Evolutionary conservation across 768 basidiomycete genomes (phyloP).

Genomic region (Tylopilus plumbeoviolaceoides): DNA sequence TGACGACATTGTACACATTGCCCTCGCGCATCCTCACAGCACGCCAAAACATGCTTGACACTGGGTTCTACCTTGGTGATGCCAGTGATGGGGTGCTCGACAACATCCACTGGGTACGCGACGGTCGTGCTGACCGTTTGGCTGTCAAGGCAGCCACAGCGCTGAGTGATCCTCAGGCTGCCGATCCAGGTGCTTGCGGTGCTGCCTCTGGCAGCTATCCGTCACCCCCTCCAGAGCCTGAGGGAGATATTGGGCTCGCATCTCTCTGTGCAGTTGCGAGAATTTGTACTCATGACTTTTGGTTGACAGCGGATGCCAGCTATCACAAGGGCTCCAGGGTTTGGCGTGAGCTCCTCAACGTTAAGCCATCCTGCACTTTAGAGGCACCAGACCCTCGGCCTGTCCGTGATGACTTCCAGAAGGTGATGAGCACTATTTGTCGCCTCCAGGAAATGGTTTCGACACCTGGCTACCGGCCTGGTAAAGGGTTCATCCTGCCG

Average conservation of each 20-base stretch:
- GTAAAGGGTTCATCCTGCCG: background rate
- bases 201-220: too few species aligned
- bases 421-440: background rate
- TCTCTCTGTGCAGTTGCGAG: background rate
- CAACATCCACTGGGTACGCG: background rate
- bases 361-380: background rate
- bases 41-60: background rate
- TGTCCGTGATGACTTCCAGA: background rate
- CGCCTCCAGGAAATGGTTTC: background rate
- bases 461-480: background rate
- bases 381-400: background rate
- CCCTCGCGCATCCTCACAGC: background rate
- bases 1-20: too few species aligned
- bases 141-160: too few species aligned
- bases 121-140: background rate
- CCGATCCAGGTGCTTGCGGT: too few species aligned
- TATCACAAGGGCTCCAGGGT: background rate
- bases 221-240: background rate
- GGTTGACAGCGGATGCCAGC: background rate
- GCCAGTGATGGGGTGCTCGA: too few species aligned
- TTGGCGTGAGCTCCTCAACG: background rate
- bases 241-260: background rate
- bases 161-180: too few species aligned
- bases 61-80: background rate
- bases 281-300: background rate